A percentile compares a stretch with the other conserved stretches of the same genome.
Conservation (phyloP, 1,284 basidiomycete species). For the Inonotus hispidus region DNA sequence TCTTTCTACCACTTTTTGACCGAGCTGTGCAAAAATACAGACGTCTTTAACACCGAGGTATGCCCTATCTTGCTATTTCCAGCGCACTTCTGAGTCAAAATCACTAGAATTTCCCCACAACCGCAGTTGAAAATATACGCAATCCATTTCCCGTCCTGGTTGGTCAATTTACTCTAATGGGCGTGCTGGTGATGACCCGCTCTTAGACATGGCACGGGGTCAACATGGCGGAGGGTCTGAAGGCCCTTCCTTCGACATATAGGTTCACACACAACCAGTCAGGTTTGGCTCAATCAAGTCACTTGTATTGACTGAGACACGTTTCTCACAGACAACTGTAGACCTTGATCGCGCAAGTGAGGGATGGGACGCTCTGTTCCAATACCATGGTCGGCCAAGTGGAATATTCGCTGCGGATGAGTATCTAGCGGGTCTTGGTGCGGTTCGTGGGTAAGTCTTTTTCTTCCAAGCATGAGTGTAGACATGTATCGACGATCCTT, state of each 20-base stretch:
- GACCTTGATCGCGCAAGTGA: constrained; percentile 47
- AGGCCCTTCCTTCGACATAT: constrained; percentile 49
- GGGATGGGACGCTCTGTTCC: constrained; percentile 53
- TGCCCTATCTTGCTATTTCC: not conserved
- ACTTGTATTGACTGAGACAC: not conserved
- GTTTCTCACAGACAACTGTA: constrained; percentile 20
- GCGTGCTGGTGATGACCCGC: not conserved
- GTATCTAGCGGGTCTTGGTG: constrained; percentile 50
- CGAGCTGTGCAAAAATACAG: not conserved
- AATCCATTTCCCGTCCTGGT: constrained; percentile 27
- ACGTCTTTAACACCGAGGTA: constrained; percentile 30
- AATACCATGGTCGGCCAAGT: constrained; percentile 56
- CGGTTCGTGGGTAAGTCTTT: constrained; percentile 43
- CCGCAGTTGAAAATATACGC: constrained; percentile 28
- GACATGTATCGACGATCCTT: constrained; percentile 1
- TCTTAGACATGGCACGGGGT: constrained; percentile 46
- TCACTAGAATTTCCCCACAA: constrained; percentile 38
- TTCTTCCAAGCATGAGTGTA: not conserved
- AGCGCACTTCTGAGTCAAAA: constrained; percentile 27
- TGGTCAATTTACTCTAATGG: not conserved
- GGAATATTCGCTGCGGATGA: constrained; percentile 57
- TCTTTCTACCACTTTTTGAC: not conserved
- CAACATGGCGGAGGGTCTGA: constrained; percentile 55
- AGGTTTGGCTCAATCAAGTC: constrained; percentile 29
- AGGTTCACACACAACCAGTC: constrained; percentile 54